phyloP scores from a whole-genome alignment of 2,329 filamentous ascomycete species.

The Teratosphaeria zuluensis region DNA sequence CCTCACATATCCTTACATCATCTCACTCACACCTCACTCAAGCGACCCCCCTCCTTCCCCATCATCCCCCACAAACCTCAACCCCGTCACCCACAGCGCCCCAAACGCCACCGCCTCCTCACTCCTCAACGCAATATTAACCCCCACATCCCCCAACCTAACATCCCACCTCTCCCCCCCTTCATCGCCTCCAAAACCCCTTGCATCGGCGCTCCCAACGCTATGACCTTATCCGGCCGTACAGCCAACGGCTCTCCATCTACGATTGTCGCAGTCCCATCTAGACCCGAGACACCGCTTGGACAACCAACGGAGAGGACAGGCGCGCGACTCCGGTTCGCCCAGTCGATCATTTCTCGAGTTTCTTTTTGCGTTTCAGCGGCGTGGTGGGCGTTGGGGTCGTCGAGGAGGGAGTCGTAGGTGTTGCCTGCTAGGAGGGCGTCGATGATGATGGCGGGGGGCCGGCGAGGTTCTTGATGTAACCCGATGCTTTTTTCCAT shows the following conservation, averaged over 20 bases:
- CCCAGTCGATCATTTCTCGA: slow-evolving; percentile 87
- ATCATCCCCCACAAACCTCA: slow-evolving; percentile 16
- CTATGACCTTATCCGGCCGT: slow-evolving; percentile 71
- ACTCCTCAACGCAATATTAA: slow-evolving; percentile 74
- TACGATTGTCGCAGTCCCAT: slow-evolving; percentile 53
- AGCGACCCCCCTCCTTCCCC: neutral
- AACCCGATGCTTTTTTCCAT: slow-evolving; percentile 49
- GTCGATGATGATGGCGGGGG: slow-evolving; percentile 76
- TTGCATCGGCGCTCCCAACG: slow-evolving; percentile 76
- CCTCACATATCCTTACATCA: neutral
- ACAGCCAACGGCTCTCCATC: slow-evolving; percentile 75
- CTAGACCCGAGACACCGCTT: slow-evolving; percentile 73
- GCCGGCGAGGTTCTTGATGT: slow-evolving; percentile 48
- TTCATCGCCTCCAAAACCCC: slow-evolving; percentile 71
- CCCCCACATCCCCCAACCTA: slow-evolving; percentile 77
- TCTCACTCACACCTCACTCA: neutral
- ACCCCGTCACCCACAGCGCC: slow-evolving; percentile 66
- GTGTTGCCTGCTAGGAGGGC: slow-evolving; percentile 78
- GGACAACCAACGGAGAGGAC: slow-evolving; percentile 86
- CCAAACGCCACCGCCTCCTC: slow-evolving; percentile 84
- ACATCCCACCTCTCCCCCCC: slow-evolving; percentile 63
- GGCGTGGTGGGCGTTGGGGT: slow-evolving; percentile 16
- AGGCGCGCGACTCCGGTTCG: slow-evolving; percentile 74
- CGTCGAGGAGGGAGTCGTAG: slow-evolving; percentile 68
- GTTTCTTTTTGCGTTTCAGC: slow-evolving; percentile 68